A percentile compares a stretch with the other conserved stretches of the same genome.
phyloP scores from a whole-genome alignment of 2,329 filamentous ascomycete genomes.

The Exophiala viscosa region DNA sequence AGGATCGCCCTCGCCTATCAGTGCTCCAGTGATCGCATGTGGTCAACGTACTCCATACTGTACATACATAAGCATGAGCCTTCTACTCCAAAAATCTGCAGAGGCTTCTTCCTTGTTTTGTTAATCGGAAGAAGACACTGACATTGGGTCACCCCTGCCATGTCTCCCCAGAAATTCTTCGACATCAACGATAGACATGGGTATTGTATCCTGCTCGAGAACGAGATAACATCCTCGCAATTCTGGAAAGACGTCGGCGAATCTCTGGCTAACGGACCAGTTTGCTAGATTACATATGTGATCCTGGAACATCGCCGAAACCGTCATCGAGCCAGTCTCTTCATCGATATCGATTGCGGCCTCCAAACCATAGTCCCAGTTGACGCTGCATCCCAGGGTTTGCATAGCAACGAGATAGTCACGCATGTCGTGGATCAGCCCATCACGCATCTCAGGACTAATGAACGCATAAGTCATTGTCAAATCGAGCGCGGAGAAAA shows the following conservation, averaged over 20 bases:
- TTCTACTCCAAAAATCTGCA: too few relatives aligned
- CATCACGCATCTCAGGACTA: slow-evolving; percentile 15
- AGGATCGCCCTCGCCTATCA: too few relatives aligned
- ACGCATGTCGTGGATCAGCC: slow-evolving; percentile 11
- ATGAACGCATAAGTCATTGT: background rate
- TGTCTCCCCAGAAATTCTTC: slow-evolving; percentile 1
- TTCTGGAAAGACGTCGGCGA: slow-evolving; percentile 13
- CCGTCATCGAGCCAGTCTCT: slow-evolving; percentile 1
- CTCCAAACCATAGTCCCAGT: slow-evolving; percentile 7
- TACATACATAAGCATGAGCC: too few relatives aligned
- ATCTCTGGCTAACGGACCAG: slow-evolving; percentile 12
- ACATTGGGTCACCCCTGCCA: background rate
- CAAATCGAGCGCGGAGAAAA: background rate
- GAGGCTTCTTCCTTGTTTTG: background rate
- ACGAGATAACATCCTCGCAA: slow-evolving; percentile 8
- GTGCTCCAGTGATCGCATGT: too few relatives aligned
- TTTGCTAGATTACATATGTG: slow-evolving; percentile 6
- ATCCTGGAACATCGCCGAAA: slow-evolving; percentile 4
- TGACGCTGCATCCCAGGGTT: slow-evolving; percentile 11
- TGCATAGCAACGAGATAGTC: slow-evolving; percentile 12
- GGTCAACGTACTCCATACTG: too few relatives aligned
- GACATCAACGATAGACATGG: slow-evolving; percentile 1
- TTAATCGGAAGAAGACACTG: background rate
- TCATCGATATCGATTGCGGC: slow-evolving; percentile 4
- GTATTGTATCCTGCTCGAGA: slow-evolving; percentile 6